Evolutionary conservation across 306 rosid genomes (phyloP), one percentile per base, ranked within the genome.

Genomic region (Casuarina cunninghamiana): DNA sequence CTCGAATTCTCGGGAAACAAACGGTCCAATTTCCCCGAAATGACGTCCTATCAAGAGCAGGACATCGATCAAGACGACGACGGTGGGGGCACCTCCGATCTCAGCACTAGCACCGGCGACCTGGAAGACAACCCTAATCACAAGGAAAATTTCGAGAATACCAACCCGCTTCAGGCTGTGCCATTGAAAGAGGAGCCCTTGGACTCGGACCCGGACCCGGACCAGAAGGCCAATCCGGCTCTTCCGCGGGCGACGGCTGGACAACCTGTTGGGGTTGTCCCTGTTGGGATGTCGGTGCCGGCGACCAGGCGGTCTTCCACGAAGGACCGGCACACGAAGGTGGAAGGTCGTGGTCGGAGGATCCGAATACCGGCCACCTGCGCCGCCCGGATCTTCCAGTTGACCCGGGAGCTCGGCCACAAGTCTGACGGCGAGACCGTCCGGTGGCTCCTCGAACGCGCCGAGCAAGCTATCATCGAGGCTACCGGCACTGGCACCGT

Each of bases 361-460:
- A 86, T 86, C 79, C 83, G 89, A 74, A 83, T 86, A 75, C 89
- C 87, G 45, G 87, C 89, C 61, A 83, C 85, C 0, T 81, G 89
- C 32, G 87, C 87, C 7, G 87, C 89, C 21, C 73, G 89, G 78
- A 83, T 86, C 83, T 86, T 86, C 50, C 89, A 86, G 78, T 71
- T 86, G 49, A 86, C 87, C 57, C 77, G 84, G 11, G 89, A 86
- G 48, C 71, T 86, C 13, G 89, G 85, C 6, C 87, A 83, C 75
- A 83, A 86, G 75, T 86, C 87, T 8, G 87, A 86, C 81, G 89
- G 89, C 5, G 89, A 86, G 51, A 86, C 87, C 39, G 83, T 86
- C 5, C 81, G 85, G 79, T 86, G 89, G 89, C 87, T 83, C 2
- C 85, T 86, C 8, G 89, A 86, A 66, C 85, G 75, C 81, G 77